Percentiles rank a stretch among this genome's conserved stretches.
Evolutionary conservation across 805 yeast genomes (phyloP).

Genomic region (Candida schatavii): DNA sequence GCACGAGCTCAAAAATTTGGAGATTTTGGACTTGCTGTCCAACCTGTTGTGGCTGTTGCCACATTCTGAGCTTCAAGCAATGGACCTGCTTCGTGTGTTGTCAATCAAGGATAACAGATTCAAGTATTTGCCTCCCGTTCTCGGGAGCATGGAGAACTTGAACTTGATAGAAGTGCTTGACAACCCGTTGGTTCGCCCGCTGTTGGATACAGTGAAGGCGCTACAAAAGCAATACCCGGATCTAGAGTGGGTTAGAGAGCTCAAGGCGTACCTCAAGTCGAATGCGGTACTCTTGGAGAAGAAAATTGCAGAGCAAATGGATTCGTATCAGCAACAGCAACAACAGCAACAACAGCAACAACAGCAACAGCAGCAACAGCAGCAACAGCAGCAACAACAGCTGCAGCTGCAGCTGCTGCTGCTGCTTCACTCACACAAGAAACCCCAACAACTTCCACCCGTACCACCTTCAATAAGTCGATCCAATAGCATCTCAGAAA

Average conservation of each 20-base stretch:
- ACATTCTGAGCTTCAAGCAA: conserved; percentile 28
- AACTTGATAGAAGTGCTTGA: conserved; percentile 58
- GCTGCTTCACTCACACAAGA: neutral
- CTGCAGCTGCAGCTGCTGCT: neutral
- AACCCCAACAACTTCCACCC: conserved; percentile 3
- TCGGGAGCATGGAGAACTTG: conserved; percentile 51
- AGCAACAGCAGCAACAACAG: conserved; percentile 6
- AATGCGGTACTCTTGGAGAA: conserved; percentile 32
- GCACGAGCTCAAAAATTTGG: conserved; percentile 42
- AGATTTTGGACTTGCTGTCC: conserved; percentile 62
- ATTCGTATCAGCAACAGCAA: conserved; percentile 7
- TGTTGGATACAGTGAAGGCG: conserved; percentile 29
- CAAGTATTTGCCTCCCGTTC: conserved; percentile 49
- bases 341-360: conserved; percentile 6
- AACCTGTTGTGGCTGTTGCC: conserved; percentile 55
- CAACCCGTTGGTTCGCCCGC: conserved; percentile 58
- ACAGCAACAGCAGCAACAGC: conserved; percentile 10
- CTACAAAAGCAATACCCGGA: conserved; percentile 38
- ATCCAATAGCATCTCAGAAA: conserved; percentile 29
- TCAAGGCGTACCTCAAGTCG: conserved; percentile 36
- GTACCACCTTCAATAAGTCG: conserved; percentile 21
- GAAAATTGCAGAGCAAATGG: conserved; percentile 20
- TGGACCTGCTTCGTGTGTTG: conserved; percentile 53
- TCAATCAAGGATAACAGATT: conserved; percentile 60
- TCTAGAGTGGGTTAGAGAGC: conserved; percentile 43